Evolutionary conservation across 768 basidiomycete genomes (phyloP).

Genomic region (Albatrellus ellisii): DNA sequence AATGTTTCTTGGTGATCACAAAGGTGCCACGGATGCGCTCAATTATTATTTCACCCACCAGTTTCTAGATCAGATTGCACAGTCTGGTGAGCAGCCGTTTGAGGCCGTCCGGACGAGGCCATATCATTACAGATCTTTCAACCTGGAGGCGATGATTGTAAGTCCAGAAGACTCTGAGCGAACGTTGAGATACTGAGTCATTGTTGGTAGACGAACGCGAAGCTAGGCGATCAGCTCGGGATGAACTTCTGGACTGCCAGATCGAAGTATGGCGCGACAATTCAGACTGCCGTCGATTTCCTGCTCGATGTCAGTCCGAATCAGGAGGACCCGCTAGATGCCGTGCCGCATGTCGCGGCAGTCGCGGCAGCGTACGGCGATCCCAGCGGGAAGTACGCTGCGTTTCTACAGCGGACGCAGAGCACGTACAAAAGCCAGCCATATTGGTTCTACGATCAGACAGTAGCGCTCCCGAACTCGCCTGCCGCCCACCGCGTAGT

Average conservation of each 20-base stretch:
- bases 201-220: conserved; percentile 32
- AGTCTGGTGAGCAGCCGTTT: conserved; percentile 43
- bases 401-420: conserved; percentile 25
- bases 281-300: conserved; percentile 39
- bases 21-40: conserved; percentile 26
- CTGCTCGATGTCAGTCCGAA: conserved; percentile 29
- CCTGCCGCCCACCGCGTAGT: conserved; percentile 16
- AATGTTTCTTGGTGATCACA: conserved; percentile 26
- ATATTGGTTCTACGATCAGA: conserved; percentile 38
- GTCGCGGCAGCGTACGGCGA: conserved; percentile 42
- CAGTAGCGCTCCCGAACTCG: conserved; percentile 25
- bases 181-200: not conserved
- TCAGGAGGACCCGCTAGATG: conserved; percentile 26
- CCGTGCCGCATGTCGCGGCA: conserved; percentile 37
- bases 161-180: conserved; percentile 14
- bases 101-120: conserved; percentile 42
- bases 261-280: conserved; percentile 36
- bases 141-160: conserved; percentile 44
- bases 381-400: conserved; percentile 32
- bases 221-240: conserved; percentile 39
- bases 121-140: conserved; percentile 45
- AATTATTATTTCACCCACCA: conserved; percentile 27
- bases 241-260: conserved; percentile 32
- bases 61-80: conserved; percentile 35
- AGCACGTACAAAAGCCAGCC: conserved; percentile 24